Percentiles rank a stretch among this genome's conserved stretches.
Conservation (phyloP, 2,329 filamentous ascomycete genomes). For the Epichloe uncinata region DNA sequence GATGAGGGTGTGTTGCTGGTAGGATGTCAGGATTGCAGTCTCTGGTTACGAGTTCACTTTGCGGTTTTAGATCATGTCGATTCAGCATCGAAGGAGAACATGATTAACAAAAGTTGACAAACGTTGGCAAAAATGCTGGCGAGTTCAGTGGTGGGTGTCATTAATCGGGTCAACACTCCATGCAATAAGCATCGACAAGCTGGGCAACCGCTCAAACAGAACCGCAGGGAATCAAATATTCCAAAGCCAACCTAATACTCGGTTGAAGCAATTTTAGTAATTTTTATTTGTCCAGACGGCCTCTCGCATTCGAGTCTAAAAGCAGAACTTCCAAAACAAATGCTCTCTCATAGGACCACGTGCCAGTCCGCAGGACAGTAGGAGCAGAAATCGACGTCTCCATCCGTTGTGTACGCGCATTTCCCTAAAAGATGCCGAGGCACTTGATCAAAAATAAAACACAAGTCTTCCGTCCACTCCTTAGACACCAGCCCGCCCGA, state of each 20-base stretch:
- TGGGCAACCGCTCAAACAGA: neutral
- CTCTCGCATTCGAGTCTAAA: conserved; percentile 42
- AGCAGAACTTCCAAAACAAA: conserved; percentile 33
- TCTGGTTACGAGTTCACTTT: conserved; percentile 54
- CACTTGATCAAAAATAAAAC: conserved; percentile 40
- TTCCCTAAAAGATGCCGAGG: conserved; percentile 36
- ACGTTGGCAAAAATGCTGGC: neutral
- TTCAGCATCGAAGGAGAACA: conserved; percentile 9
- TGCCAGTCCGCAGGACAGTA: conserved; percentile 26
- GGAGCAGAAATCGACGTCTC: conserved; percentile 21
- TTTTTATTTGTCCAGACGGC: conserved; percentile 45
- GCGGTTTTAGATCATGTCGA: conserved; percentile 32
- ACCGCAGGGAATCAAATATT: too few relatives aligned
- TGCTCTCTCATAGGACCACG: conserved; percentile 31
- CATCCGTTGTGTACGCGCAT: conserved; percentile 25
- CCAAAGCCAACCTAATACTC: neutral
- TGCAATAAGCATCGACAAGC: neutral
- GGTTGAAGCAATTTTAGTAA: conserved; percentile 31
- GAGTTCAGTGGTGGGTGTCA: neutral
- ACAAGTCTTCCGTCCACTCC: conserved; percentile 48
- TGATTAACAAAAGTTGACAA: conserved; percentile 12
- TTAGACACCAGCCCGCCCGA: conserved; percentile 47
- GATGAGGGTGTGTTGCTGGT: conserved; percentile 49
- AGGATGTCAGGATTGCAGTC: conserved; percentile 51
- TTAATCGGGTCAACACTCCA: neutral